Evolutionary conservation across 768 basidiomycete species (phyloP).

Genomic region (Boletales sp.): DNA sequence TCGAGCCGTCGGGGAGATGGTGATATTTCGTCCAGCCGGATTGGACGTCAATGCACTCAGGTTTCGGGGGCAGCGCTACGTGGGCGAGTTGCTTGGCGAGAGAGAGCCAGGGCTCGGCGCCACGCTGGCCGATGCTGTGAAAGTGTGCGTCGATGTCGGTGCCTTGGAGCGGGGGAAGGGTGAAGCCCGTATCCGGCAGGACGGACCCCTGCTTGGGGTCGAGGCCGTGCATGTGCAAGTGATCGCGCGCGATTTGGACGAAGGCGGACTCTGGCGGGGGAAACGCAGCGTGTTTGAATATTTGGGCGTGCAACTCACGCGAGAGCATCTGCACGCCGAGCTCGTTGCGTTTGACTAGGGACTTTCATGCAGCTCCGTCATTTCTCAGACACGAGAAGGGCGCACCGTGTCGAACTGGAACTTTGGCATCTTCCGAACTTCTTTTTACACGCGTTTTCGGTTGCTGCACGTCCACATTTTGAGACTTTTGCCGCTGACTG

Average conservation of each 20-base stretch:
- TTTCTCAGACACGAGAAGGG: background rate
- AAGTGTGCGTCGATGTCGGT: conserved; percentile 85
- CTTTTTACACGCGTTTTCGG: background rate
- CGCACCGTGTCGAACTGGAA: conserved; percentile 6
- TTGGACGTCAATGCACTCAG: conserved; percentile 48
- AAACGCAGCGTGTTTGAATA: conserved; percentile 70
- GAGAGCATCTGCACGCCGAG: conserved; percentile 94
- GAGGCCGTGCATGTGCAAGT: conserved; percentile 79
- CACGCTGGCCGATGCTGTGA: conserved; percentile 63
- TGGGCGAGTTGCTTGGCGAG: conserved; percentile 59
- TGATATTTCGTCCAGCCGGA: conserved; percentile 91
- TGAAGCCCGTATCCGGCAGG: conserved; percentile 75
- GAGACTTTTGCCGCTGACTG: conserved; percentile 13
- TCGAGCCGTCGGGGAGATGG: conserved; percentile 66
- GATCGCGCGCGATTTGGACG: conserved; percentile 73
- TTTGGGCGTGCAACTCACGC: conserved; percentile 71
- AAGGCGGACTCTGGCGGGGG: conserved; percentile 57
- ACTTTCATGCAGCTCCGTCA: conserved; percentile 31
- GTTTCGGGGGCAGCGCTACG: conserved; percentile 56
- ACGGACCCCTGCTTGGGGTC: conserved; percentile 76
- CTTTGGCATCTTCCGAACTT: background rate
- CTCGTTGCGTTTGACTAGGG: conserved; percentile 68
- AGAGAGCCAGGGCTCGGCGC: conserved; percentile 74
- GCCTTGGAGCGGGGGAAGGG: conserved; percentile 83
- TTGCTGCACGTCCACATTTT: background rate